Evolutionary conservation across 768 basidiomycete genomes (phyloP).

Genomic region (Gloeopeniophorella convolvens): DNA sequence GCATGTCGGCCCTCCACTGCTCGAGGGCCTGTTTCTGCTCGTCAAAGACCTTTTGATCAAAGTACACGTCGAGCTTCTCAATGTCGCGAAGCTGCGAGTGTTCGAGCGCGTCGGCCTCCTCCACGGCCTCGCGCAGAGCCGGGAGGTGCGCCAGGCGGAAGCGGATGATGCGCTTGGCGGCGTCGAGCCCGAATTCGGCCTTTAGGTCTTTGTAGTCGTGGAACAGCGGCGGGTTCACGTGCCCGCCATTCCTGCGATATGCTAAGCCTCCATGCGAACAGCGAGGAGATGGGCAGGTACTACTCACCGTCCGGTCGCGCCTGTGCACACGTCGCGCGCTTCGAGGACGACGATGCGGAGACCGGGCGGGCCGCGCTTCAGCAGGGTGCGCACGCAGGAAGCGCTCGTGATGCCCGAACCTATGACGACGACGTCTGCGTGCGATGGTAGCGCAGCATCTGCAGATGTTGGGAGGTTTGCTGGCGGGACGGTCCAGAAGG

Average conservation of each 20-base stretch:
- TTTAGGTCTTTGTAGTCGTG: constrained; percentile 49
- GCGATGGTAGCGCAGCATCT: constrained; percentile 30
- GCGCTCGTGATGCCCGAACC: constrained; percentile 77
- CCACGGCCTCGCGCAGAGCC: constrained; percentile 41
- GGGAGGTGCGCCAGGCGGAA: constrained; percentile 56
- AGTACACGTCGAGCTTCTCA: constrained; percentile 53
- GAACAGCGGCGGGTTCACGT: constrained; percentile 54
- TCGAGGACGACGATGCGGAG: constrained; percentile 67
- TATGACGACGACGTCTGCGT: constrained; percentile 65
- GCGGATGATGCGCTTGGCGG: constrained; percentile 48
- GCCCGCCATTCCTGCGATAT: constrained; percentile 56
- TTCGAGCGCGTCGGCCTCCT: constrained; percentile 45
- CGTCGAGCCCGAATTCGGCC: constrained; percentile 37
- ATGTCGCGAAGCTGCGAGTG: constrained; percentile 53
- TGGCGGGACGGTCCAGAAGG: constrained; percentile 60
- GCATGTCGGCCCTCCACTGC: constrained; percentile 44
- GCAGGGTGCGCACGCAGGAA: constrained; percentile 47
- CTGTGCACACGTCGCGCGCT: constrained; percentile 69
- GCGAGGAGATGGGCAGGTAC: neutral
- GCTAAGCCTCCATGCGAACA: neutral
- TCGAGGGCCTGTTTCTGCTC: constrained; percentile 39
- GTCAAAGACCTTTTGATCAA: constrained; percentile 35
- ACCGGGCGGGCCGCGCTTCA: constrained; percentile 30
- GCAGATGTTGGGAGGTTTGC: constrained; percentile 36
- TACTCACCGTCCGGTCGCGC: constrained; percentile 66